These are phyloP conservation scores for Ascochyta rabiei DNA, from an alignment of 2,329 filamentous ascomycete genomes.

Conservation along the genomic window DNA sequence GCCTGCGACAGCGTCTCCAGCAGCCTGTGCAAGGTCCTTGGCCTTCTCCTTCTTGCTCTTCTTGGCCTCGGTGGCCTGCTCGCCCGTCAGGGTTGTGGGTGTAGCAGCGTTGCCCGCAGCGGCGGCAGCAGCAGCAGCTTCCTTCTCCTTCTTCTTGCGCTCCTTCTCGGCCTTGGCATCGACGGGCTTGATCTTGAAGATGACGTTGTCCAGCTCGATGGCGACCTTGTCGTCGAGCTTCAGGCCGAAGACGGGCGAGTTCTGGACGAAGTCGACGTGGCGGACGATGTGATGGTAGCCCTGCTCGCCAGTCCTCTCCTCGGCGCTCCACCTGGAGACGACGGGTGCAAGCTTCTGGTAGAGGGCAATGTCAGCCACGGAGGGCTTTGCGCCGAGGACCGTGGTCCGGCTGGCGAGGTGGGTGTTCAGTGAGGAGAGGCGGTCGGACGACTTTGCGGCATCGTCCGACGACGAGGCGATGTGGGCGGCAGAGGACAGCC, in stretches of 20 bases:
- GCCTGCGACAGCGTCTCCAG: constrained; percentile 57
- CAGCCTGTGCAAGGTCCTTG: constrained; percentile 62
- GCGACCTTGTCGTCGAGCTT: constrained; percentile 76
- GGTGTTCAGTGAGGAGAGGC: constrained; percentile 80
- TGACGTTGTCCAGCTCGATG: constrained; percentile 79
- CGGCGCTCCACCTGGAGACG: constrained; percentile 78
- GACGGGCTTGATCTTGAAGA: constrained; percentile 85
- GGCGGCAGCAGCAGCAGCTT: constrained; percentile 60
- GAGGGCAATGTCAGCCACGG: constrained; percentile 81
- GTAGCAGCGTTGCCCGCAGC: constrained; percentile 57
- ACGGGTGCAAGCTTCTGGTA: constrained; percentile 79
- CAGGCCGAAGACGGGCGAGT: constrained; percentile 74
- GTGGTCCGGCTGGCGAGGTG: constrained; percentile 90
- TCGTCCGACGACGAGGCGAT: constrained; percentile 67
- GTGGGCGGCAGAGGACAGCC: constrained; percentile 78
- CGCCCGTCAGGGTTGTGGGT: constrained; percentile 44
- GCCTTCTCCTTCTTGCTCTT: constrained; percentile 53
- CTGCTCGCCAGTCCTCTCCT: constrained; percentile 87
- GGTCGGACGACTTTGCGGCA: constrained; percentile 61
- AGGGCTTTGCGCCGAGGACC: constrained; percentile 86
- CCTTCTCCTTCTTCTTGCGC: constrained; percentile 95
- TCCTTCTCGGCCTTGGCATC: constrained; percentile 97
- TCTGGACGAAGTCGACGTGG: constrained; percentile 93
- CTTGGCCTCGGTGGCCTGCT: constrained; percentile 49
- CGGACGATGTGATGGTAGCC: constrained; percentile 91